Evolutionary conservation across 495 filamentous ascomycete species (phyloP).

Genomic region (Aspergillus bridgeri): DNA sequence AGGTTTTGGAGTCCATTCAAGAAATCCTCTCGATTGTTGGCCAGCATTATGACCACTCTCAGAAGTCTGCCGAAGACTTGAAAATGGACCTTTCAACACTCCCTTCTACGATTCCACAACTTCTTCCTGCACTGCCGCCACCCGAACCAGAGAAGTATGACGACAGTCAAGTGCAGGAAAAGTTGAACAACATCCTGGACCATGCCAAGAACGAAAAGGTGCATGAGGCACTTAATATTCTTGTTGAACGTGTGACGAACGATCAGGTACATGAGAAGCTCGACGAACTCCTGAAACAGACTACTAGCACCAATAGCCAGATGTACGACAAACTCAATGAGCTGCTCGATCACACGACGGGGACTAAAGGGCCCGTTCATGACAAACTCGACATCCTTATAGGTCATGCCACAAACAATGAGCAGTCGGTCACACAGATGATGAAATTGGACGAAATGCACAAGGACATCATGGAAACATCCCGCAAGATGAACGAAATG

Average conservation of each 20-base stretch:
- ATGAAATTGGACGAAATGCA: slow-evolving; percentile 87
- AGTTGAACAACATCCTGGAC: slow-evolving; percentile 79
- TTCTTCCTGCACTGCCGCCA: slow-evolving; percentile 47
- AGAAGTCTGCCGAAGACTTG: slow-evolving; percentile 49
- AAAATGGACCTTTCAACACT: slow-evolving; percentile 50
- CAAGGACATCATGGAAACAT: slow-evolving; percentile 80
- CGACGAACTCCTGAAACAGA: slow-evolving; percentile 59
- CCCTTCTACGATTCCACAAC: slow-evolving; percentile 46
- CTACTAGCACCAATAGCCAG: slow-evolving; percentile 48
- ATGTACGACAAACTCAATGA: slow-evolving; percentile 43
- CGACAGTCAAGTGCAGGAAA: slow-evolving; percentile 69
- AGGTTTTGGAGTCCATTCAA: slow-evolving; percentile 75
- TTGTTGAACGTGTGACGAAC: slow-evolving; percentile 59
- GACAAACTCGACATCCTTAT: slow-evolving; percentile 54
- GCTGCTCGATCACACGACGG: slow-evolving; percentile 61
- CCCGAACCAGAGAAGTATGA: slow-evolving; percentile 57
- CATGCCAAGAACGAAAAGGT: slow-evolving; percentile 54
- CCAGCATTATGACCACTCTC: slow-evolving; percentile 71
- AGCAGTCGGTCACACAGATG: slow-evolving; percentile 54
- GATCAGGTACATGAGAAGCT: slow-evolving; percentile 42
- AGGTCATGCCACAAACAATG: slow-evolving; percentile 32
- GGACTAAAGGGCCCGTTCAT: slow-evolving; percentile 65
- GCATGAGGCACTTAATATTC: slow-evolving; percentile 76
- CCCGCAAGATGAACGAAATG: slow-evolving; percentile 81
- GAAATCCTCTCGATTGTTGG: slow-evolving; percentile 77